Evolutionary conservation across 2,329 filamentous ascomycete species (phyloP).

Genomic region (Intubia oerlemansii): DNA sequence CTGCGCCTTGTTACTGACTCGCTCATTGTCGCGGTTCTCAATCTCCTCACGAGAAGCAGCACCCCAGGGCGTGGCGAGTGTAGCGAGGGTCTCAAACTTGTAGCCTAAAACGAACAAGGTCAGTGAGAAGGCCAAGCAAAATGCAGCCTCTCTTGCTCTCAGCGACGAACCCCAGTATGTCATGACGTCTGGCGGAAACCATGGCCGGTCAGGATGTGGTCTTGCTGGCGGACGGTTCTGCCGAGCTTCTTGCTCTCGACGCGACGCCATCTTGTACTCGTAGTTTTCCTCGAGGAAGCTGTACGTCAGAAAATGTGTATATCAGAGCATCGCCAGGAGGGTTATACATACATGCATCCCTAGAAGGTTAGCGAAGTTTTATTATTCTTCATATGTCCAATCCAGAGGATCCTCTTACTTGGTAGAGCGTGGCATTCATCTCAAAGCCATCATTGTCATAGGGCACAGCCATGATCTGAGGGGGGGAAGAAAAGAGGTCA

Average conservation of each 20-base stretch:
- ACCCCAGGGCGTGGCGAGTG: constrained; percentile 55
- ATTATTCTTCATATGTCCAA: no score
- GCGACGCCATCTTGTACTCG: constrained; percentile 42
- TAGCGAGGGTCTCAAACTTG: constrained; percentile 80
- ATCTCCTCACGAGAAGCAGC: constrained; percentile 56
- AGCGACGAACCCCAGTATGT: constrained; percentile 94
- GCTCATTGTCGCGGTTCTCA: constrained; percentile 45
- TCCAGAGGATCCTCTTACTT: no score
- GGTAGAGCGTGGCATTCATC: constrained; percentile 85
- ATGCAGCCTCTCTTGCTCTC: no score
- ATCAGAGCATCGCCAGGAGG: no score
- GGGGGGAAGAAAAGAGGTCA: neutral
- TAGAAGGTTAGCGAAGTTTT: no score
- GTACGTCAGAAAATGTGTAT: no score
- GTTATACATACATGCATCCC: constrained; percentile 7
- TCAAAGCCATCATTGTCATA: constrained; percentile 72
- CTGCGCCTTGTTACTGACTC: constrained; percentile 78
- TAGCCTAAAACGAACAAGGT: no score
- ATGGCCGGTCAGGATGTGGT: constrained; percentile 10
- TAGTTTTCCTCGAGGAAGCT: constrained; percentile 92
- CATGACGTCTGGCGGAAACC: constrained; percentile 55
- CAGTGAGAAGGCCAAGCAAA: no score
- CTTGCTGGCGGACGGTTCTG: constrained; percentile 14
- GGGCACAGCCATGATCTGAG: constrained; percentile 62
- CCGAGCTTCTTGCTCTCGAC: constrained; percentile 33